phyloP scores from a whole-genome alignment of 139 green algal species.

The Picochlorum sp. region DNA sequence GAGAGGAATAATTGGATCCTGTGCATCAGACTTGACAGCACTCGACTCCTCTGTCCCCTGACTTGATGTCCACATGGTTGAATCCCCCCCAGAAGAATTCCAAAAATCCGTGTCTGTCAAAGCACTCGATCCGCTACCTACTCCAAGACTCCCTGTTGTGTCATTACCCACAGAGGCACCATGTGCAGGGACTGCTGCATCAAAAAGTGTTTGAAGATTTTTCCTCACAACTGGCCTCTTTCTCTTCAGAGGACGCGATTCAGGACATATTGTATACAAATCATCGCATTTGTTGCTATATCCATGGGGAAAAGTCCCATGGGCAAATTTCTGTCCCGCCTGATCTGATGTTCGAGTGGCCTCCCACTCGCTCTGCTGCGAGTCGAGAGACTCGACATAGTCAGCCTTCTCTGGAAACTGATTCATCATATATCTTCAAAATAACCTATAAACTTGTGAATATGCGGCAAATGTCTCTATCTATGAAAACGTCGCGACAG shows the following conservation, averaged over 20 bases:
- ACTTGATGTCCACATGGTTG: background rate
- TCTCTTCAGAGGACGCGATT: background rate
- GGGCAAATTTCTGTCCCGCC: too few species aligned
- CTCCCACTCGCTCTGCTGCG: too few species aligned
- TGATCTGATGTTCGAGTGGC: too few species aligned
- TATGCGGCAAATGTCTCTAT: too few species aligned
- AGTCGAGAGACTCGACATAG: too few species aligned
- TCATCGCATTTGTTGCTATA: too few species aligned
- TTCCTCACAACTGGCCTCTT: background rate
- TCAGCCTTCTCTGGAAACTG: too few species aligned
- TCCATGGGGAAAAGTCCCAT: too few species aligned
- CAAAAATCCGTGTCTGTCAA: background rate
- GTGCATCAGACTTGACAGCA: background rate
- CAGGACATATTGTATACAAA: too few species aligned
- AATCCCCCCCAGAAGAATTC: background rate
- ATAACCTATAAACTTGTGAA: too few species aligned
- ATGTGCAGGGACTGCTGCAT: background rate
- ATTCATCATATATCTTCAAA: too few species aligned
- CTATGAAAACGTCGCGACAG: too few species aligned
- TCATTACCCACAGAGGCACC: background rate
- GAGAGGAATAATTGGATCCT: constrained; percentile 12
- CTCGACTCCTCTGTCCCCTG: background rate
- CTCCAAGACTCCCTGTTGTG: background rate
- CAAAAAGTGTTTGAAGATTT: background rate
- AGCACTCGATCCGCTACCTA: background rate